Base-by-base conservation (phyloP, 2,329 filamentous ascomycete species). In the Beauveria bassiana region DNA sequence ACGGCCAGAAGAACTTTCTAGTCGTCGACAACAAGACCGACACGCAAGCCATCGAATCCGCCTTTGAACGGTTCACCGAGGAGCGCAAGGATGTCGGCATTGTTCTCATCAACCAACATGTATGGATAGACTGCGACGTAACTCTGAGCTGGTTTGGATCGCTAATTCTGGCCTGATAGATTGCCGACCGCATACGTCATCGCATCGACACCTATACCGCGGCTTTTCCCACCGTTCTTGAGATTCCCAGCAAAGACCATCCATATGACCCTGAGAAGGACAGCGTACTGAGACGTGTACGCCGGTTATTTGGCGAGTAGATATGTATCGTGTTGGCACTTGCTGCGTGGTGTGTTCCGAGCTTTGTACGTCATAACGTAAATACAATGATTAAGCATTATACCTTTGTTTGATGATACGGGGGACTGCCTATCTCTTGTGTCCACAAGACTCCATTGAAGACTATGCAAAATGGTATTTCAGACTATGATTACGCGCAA, bases 201-300 rank as follows among this genome's bases (percentile, higher is more conserved):
- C 86, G 88, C 64, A 88, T 99, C 68, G 95, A 99, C 75, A 86
- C 86, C 43, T 97, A 96, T 77, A 93, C 91, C 22, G 91, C 93
- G 55, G 93, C 95, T 5, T 99, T 99, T 77, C 95, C 95, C n/a
- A 88, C 92, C 24, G 84, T 99, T 60, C 86, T 99, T 62, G 95
- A 99, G 76, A 98, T 99, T 64, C 95, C 95, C 26, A 96, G 91
- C 78, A 99, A 99, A 81, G 95, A 99, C 74, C 95, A 99, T 74
- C 95, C 95, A 2, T 99, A 99, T 72, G 93, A 99, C 70, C 95
- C 95, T 0, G 95, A 99, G 78, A 99, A 99, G 81, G 95, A 99
- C 75, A 98, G 93, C 72, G 93, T 99, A 49, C 75, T 99, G 77
- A 90, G 93, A 78, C 84, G 95, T 67, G 95, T 99, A 51, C 79